Evolutionary conservation across 306 rosid genomes (phyloP).

Genomic region (Trichosanthes truncata): DNA sequence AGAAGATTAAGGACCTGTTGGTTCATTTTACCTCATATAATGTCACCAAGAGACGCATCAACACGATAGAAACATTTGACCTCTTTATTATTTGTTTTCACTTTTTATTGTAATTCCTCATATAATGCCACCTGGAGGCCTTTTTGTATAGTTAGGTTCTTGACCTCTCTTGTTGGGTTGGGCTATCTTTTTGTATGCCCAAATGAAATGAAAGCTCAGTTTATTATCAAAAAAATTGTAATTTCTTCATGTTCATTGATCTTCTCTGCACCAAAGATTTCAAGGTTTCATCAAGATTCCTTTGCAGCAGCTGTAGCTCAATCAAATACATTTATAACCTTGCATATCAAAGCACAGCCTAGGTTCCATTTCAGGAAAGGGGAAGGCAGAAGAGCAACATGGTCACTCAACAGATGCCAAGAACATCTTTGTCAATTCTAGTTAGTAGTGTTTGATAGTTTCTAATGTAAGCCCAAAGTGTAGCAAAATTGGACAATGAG

Average conservation of each 20-base stretch:
- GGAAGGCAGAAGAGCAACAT: conserved; percentile 68
- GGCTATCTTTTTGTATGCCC: too few relatives aligned
- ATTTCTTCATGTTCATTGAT: conserved; percentile 47
- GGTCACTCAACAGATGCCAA: conserved; percentile 88
- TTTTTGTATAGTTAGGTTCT: too few relatives aligned
- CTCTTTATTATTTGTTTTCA: conserved; percentile 56
- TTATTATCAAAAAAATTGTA: too few relatives aligned
- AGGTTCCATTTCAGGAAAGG: conserved; percentile 92
- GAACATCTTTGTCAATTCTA: conserved; percentile 90
- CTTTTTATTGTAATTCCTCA: conserved; percentile 54
- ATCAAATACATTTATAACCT: conserved; percentile 51
- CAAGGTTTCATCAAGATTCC: conserved; percentile 57
- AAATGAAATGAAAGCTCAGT: too few relatives aligned
- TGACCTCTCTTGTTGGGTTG: too few relatives aligned
- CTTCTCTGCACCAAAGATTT: too few relatives aligned
- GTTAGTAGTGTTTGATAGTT: conserved; percentile 49
- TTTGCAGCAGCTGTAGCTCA: conserved; percentile 65
- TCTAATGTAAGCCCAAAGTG: conserved; percentile 88
- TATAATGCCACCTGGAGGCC: too few relatives aligned
- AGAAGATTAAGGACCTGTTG: conserved; percentile 81
- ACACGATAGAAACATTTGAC: conserved; percentile 75
- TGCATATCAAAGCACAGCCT: conserved; percentile 78
- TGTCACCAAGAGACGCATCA: conserved; percentile 96
- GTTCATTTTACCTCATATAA: conserved; percentile 20
- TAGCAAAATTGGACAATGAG: conserved; percentile 73